phyloP scores from a whole-genome alignment of 345 rosid species.

The Combretum micranthum region DNA sequence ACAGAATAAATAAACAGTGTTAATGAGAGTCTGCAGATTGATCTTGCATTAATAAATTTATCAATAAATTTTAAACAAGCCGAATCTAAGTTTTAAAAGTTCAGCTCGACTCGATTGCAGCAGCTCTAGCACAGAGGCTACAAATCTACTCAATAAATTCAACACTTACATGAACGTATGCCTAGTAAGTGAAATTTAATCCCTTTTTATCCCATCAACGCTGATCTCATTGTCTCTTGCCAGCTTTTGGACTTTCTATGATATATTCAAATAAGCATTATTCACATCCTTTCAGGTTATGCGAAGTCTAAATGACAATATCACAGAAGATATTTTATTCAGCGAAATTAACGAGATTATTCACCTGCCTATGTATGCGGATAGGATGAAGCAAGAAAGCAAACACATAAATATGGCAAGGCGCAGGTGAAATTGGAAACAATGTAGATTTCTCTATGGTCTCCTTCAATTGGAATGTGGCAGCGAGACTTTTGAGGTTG shows the following conservation, averaged over 20 bases:
- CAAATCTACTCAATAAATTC: conserved; percentile 79
- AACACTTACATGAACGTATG: conserved; percentile 83
- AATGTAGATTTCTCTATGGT: no score
- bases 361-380: conserved; percentile 88
- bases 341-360: conserved; percentile 77
- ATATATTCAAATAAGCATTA: not conserved
- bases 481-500: no score
- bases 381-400: conserved; percentile 75
- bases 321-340: conserved; percentile 83
- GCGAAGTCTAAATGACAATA: conserved; percentile 92
- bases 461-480: no score
- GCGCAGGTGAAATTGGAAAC: conserved; percentile 26
- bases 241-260: conserved; percentile 6
- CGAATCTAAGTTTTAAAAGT: no score
- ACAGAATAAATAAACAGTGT: no score
- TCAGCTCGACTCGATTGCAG: no score
- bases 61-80: no score
- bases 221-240: not conserved
- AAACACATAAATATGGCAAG: conserved; percentile 51
- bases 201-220: not conserved
- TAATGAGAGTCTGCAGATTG: no score
- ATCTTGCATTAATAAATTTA: no score
- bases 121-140: no score
- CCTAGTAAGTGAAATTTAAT: not conserved
- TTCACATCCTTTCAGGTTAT: conserved; percentile 48